Conservation (phyloP, 1,284 basidiomycete genomes). For the Ustilago cynodontis region DNA sequence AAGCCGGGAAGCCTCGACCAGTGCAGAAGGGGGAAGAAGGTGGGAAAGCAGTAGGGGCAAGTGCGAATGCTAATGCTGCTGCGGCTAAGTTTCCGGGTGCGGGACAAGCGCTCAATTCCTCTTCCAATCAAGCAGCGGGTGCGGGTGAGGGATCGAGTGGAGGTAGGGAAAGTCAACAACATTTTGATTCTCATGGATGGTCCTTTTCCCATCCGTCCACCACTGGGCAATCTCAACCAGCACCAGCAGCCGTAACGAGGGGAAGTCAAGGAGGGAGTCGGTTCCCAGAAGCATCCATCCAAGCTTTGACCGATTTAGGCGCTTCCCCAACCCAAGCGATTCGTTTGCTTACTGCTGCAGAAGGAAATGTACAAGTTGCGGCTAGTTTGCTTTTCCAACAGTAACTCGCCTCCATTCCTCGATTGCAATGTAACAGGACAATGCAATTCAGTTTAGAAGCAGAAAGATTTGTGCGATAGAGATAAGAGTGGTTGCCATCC, state of each 20-base stretch:
- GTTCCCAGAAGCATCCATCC: conserved; percentile 62
- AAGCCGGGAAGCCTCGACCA: conserved; percentile 43
- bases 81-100: conserved; percentile 75
- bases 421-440: not conserved
- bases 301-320: conserved; percentile 76
- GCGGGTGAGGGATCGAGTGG: not conserved
- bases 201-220: conserved; percentile 27
- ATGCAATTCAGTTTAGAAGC: not conserved
- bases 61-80: conserved; percentile 48
- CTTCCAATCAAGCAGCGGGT: conserved; percentile 1
- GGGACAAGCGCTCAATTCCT: conserved; percentile 72
- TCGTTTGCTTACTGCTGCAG: conserved; percentile 80
- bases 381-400: conserved; percentile 83
- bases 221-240: conserved; percentile 18
- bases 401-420: conserved; percentile 8
- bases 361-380: conserved; percentile 88
- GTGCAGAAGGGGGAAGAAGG: conserved; percentile 19
- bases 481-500: not conserved
- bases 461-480: not conserved
- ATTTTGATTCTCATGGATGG: conserved; percentile 68
- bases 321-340: conserved; percentile 81
- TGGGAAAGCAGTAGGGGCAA: conserved; percentile 9
- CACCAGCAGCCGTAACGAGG: conserved; percentile 21
- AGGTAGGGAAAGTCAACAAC: not conserved
- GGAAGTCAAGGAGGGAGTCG: conserved; percentile 47